Evolutionary conservation across 495 filamentous ascomycete genomes (phyloP), one percentile per base, ranked within the genome.

Genomic region (Aspergillus olivimuriae): DNA sequence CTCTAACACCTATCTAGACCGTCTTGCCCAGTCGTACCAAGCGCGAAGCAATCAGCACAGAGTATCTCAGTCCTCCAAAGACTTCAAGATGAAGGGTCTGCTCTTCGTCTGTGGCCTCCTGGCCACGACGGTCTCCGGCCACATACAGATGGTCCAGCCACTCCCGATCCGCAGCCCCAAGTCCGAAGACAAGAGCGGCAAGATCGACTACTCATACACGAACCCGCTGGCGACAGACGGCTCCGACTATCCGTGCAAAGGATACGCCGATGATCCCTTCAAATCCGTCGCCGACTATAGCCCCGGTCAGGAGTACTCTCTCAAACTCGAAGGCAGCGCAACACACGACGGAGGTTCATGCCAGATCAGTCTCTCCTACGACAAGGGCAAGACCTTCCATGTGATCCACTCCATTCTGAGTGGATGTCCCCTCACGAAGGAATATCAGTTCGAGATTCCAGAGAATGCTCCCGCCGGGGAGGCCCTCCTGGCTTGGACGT

Each of bases 341-440:
- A 78, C 80, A 6, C 90, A 96, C 59, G 83, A 82, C 32, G 89
- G 90, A 31, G 90, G 90, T 4, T 89, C 85, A 4, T 95, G 89
- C 64, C 90, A 96, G 56, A 62, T 96, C 34, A 77, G 81, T 3
- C 72, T 95, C 53, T 89, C 89, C 12, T 86, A 87, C 54, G 88
- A 94, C 53, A 70, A 68, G 44, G 67, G 73, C 47, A 76, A 80
- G 46, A 71, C 68, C 1, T 94, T 80, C 71, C 80, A 86, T 59
- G 89, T 94, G 49, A 86, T 92, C 53, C 78, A 91, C 53, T 87
- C 83, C 2, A 83, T 94, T 32, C 70, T 85, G 28, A 86, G 87
- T n/a, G 84, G 83, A 24, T 94, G 88, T 58, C 88, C 88, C 0
- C 65, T 79, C 6, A 67, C 55, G 9, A 64, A 71, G 48, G 58